Base-by-base conservation (phyloP, 1,139 yeast genomes). In the Eremothecium sinecaudum region DNA sequence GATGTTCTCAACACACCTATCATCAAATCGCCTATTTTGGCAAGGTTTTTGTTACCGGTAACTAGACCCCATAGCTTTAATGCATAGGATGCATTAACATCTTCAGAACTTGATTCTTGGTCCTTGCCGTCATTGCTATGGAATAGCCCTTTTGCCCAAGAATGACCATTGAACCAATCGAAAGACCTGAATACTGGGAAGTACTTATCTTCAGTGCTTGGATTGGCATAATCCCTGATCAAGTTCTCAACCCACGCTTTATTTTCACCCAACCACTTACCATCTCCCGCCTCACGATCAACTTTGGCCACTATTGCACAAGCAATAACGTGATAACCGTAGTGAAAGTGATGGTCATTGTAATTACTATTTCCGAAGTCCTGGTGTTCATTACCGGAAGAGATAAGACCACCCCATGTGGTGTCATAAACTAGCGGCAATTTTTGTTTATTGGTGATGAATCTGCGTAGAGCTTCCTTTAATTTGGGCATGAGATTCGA, bases 331-430 rank as follows among this genome's bases (percentile, higher is more conserved):
- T 77, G 84, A 46, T 80, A 80, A 1, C 84, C 83, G 50, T 79
- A 80, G 58, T 80, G 90, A 64, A 80, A 80, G 56, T 80, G 90
- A 48, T 80, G 92, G 48, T 80, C 92, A 48, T 80, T 80, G 52
- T 79, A 80, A 49, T 72, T 75, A 8, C 86, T 67, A 50, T 80
- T 80, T 35, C 92, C 92, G 53, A 75, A 80, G 61, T 80, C 92
- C 40, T 62, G 64, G 22, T 64, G 59, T 27, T 62, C 56, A 31
- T 60, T 61, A 0, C 86, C 82, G 0, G 79, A 68, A 0, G 87
- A 78, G 10, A 78, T 67, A 7, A 80, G 50, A n/a, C 92, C 92
- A 49, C 73, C 75, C 86, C 87, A 80, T 1, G 72, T 63, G 1
- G 65, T 63, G 42, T 80, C 90, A 49, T 79, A 80, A 1, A 66